Evolutionary conservation across 2,329 filamentous ascomycete genomes (phyloP).

Genomic region (Dothiorella sarmentorum): DNA sequence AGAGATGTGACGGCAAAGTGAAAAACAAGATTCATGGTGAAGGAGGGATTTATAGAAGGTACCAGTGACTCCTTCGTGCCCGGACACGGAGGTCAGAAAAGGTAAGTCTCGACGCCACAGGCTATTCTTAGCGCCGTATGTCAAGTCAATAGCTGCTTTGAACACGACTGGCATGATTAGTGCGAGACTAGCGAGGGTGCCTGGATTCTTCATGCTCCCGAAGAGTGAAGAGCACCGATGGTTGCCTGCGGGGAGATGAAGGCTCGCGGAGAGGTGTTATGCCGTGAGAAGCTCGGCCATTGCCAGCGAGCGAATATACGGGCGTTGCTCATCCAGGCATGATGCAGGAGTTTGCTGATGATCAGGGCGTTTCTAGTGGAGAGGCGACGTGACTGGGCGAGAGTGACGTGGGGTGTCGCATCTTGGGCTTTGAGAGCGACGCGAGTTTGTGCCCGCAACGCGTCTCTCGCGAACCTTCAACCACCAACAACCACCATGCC

Average conservation of each 20-base stretch:
- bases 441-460: constrained; percentile 14
- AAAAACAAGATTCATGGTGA: neutral
- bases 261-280: neutral
- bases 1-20: neutral
- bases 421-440: constrained; percentile 4
- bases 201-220: neutral
- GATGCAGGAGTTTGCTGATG: neutral
- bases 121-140: neutral
- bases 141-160: neutral
- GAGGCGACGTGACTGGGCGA: constrained; percentile 1
- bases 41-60: neutral
- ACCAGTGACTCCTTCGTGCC: neutral
- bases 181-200: neutral
- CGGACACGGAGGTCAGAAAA: neutral
- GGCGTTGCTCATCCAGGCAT: neutral
- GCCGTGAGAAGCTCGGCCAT: neutral
- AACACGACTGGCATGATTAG: neutral
- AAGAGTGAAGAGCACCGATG: neutral
- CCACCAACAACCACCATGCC: constrained; percentile 30
- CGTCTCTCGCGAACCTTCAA: constrained; percentile 8
- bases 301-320: neutral
- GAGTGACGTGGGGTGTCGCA: neutral
- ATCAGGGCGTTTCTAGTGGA: neutral
- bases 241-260: neutral
- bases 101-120: neutral